Evolutionary conservation across 345 rosid genomes (phyloP), one percentile per base, ranked within the genome.

Genomic region (Melaleuca quinquenervia): DNA sequence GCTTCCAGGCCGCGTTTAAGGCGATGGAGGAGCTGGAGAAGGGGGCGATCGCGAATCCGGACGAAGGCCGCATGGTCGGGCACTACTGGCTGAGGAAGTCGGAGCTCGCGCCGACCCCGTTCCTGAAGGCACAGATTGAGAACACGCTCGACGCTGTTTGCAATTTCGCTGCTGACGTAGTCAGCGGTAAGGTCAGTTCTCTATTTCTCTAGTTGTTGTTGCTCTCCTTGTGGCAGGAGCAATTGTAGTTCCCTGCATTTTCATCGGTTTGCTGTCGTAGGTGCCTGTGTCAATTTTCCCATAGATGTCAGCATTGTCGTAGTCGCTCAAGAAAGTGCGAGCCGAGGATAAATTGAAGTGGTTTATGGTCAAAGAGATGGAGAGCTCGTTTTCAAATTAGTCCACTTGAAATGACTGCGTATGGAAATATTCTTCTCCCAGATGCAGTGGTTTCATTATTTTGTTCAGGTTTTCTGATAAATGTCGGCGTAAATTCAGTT

Each of bases 31-130:
- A 92, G 87, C 89, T 97, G 64, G 99, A 96, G 88, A 97, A 95
- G 53, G 98, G 98, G 12, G 91, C 99, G 85, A 94, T 97, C 84
- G 95, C 99, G 83, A 97, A 97, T 87, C 99, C 99, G 21, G 99
- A 97, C 58, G 99, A 97, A 89, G 95, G 98, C 14, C 91, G 99
- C 88, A 97, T 97, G 99, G 99, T 97, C 44, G 99, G 99, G 6
- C 99, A 97, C 87, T 97, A 97, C 83, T 97, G 99, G 99, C 88
- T 97, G 83, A 91, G 99, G 90, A 91, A 94, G 88, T 85, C 98
- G 18, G 86, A 87, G 27, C 94, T 95, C 82, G 95, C 98, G 8
- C 98, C 99, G 0, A 95, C 89, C 1, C 85, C 94, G 7, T 89
- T 89, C 82, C 78, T 97, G 84, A 93, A 83, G 90, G 83, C 89